phyloP scores from a whole-genome alignment of 805 yeast species.

The Yarrowia deformans region DNA sequence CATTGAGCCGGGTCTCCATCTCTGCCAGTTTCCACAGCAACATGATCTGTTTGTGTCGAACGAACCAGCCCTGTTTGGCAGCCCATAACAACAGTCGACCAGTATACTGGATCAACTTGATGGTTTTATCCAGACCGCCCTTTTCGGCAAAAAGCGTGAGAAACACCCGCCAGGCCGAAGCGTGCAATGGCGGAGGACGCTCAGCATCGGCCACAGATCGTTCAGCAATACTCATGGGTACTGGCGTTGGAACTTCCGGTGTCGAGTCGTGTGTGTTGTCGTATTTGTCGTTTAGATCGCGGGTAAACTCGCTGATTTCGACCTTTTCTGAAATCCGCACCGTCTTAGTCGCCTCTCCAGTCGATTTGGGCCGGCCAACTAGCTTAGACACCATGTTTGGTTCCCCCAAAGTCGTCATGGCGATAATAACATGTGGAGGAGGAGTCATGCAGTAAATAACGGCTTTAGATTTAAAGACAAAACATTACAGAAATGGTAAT shows the following conservation, averaged over 20 bases:
- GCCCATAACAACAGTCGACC: constrained; percentile 45
- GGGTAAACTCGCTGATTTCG: background rate
- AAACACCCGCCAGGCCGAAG: constrained; percentile 19
- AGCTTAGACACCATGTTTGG: constrained; percentile 21
- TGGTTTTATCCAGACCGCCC: constrained; percentile 42
- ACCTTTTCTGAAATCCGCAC: background rate
- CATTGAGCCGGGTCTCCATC: constrained; percentile 40
- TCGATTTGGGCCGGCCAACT: background rate
- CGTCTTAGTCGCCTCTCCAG: background rate
- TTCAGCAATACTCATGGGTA: constrained; percentile 19
- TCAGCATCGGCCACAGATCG: background rate
- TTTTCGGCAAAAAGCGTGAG: constrained; percentile 23
- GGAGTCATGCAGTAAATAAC: background rate
- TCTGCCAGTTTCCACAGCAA: constrained; percentile 11
- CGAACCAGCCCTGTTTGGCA: constrained; percentile 13
- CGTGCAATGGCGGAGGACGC: background rate
- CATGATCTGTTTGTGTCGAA: background rate
- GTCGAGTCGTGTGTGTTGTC: background rate
- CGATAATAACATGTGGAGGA: background rate
- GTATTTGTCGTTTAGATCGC: too few species aligned
- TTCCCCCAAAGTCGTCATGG: constrained; percentile 30
- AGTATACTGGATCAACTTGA: constrained; percentile 48
- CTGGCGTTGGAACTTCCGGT: background rate
- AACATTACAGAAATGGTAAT: too few species aligned
- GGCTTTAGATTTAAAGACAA: too few species aligned